These are phyloP conservation scores for Bidens hawaiensis DNA, from an alignment of 140 eudicot genomes.

Conservation along the genomic window DNA sequence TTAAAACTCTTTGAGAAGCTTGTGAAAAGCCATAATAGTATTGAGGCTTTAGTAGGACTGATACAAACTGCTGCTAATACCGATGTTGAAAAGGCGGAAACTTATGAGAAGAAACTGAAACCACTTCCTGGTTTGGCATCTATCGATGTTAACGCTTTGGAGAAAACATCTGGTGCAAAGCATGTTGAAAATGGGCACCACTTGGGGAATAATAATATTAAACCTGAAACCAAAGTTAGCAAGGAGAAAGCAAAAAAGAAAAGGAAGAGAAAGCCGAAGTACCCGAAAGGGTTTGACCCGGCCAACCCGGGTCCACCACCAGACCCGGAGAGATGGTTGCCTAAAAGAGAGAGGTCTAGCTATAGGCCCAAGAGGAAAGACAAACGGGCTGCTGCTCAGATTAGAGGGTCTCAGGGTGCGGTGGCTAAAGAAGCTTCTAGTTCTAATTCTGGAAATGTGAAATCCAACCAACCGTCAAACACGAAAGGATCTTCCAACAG, in stretches of 20 bases:
- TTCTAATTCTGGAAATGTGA: constrained; percentile 21
- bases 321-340: constrained; percentile 91
- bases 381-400: constrained; percentile 81
- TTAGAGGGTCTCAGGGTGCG: constrained; percentile 94
- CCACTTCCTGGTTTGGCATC: constrained; percentile 65
- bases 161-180: constrained; percentile 89
- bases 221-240: constrained; percentile 49
- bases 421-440: constrained; percentile 57
- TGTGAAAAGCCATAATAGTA: constrained; percentile 56
- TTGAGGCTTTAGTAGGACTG: constrained; percentile 74
- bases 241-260: constrained; percentile 84
- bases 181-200: constrained; percentile 43
- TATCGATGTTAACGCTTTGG: constrained; percentile 60
- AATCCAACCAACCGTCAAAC: constrained; percentile 48
- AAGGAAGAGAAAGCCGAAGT: constrained; percentile 91
- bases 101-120: constrained; percentile 75
- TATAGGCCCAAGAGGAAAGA: constrained; percentile 92
- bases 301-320: constrained; percentile 94
- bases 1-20: constrained; percentile 71
- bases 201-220: constrained; percentile 25
- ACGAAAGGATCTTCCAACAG: constrained; percentile 49
- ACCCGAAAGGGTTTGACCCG: constrained; percentile 93
- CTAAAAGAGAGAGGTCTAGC: constrained; percentile 87
- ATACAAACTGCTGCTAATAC: constrained; percentile 71
- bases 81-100: constrained; percentile 67